Evolutionary conservation across 2,329 filamentous ascomycete genomes (phyloP).

Genomic region (Tolypocladium nubicola): DNA sequence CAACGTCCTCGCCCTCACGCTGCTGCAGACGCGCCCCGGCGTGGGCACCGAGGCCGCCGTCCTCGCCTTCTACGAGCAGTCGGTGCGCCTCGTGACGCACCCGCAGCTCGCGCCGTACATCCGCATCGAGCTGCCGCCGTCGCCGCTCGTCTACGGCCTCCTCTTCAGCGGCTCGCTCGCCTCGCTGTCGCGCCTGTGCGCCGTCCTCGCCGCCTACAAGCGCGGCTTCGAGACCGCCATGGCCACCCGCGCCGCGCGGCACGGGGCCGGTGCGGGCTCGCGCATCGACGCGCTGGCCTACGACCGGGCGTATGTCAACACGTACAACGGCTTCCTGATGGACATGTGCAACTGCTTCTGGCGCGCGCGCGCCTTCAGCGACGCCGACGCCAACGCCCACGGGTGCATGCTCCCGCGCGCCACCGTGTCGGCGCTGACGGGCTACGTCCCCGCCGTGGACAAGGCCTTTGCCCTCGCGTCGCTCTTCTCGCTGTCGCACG

Average conservation of each 20-base stretch:
- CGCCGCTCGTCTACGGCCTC: conserved; percentile 58
- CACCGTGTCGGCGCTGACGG: conserved; percentile 32
- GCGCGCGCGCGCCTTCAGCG: conserved; percentile 62
- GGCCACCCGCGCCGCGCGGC: conserved; percentile 23
- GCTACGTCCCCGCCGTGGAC: conserved; percentile 39
- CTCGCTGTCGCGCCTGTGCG: conserved; percentile 57
- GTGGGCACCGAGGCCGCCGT: conserved; percentile 42
- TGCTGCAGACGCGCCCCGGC: conserved; percentile 42
- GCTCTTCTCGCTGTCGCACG: conserved; percentile 49
- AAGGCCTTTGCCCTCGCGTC: conserved; percentile 33
- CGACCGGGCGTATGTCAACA: conserved; percentile 48
- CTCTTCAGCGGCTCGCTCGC: conserved; percentile 55
- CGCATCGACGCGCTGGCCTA: conserved; percentile 32
- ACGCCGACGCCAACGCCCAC: conserved; percentile 50
- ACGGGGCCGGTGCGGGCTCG: conserved; percentile 6
- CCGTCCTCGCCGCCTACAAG: conserved; percentile 63
- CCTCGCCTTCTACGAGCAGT: conserved; percentile 59
- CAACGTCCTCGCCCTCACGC: conserved; percentile 45
- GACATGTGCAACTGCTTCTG: conserved; percentile 79
- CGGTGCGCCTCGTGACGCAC: conserved; percentile 45
- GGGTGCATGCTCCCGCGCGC: conserved; percentile 38
- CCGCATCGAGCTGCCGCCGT: conserved; percentile 57
- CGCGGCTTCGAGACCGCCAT: conserved; percentile 58
- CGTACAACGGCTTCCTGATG: conserved; percentile 78
- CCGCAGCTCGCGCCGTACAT: conserved; percentile 39